phyloP scores from a whole-genome alignment of 2,329 filamentous ascomycete genomes.

The Botrytis aclada region DNA sequence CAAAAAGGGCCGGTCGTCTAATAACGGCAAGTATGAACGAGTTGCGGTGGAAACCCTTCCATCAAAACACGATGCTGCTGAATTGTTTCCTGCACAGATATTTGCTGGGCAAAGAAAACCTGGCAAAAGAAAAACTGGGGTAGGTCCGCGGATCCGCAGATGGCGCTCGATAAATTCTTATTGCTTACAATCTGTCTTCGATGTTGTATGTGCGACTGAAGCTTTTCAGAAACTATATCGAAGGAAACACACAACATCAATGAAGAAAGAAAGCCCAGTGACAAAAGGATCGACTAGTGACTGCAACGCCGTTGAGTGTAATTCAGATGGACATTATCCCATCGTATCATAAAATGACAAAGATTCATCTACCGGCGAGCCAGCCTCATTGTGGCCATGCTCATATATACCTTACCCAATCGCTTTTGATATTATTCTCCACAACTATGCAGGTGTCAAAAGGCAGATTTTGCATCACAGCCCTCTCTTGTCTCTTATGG shows the following conservation, averaged over 20 bases:
- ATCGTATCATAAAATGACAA: slow-evolving; percentile 13
- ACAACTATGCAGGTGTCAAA: slow-evolving; percentile 13
- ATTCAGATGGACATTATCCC: background rate
- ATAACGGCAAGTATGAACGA: slow-evolving; percentile 4
- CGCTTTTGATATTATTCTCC: background rate
- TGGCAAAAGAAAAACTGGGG: background rate
- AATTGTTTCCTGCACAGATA: background rate
- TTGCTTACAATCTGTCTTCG: background rate
- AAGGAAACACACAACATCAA: background rate
- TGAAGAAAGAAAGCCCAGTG: background rate
- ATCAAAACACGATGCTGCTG: background rate
- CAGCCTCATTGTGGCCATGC: slow-evolving; percentile 17
- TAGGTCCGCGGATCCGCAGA: slow-evolving; percentile 8
- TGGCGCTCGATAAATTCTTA: background rate
- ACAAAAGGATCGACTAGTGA: background rate
- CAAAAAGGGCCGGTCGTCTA: slow-evolving; percentile 3
- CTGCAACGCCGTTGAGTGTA: slow-evolving; percentile 10
- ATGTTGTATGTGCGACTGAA: background rate
- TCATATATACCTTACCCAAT: slow-evolving; percentile 2
- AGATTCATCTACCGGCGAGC: slow-evolving; percentile 10
- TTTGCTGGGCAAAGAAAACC: background rate
- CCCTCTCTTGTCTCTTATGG: background rate
- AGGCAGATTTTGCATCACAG: slow-evolving; percentile 5
- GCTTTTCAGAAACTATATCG: background rate
- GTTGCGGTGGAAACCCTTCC: background rate